Conservation (phyloP, 345 rosid genomes). For the Excoecaria cochinchinensis region DNA sequence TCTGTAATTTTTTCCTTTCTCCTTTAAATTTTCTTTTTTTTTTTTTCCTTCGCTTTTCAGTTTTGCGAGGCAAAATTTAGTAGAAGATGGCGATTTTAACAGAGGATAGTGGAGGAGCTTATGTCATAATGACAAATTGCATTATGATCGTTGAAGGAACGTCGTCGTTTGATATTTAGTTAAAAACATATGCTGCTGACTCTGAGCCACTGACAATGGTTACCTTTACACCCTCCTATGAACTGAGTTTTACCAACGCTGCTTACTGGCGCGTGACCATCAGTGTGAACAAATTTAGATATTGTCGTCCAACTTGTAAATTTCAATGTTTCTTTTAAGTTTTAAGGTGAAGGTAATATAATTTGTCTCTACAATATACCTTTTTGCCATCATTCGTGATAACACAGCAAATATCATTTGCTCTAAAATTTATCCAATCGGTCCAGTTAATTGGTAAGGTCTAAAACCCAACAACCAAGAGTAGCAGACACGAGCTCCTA, state of each 20-base stretch:
- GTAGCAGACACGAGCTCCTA: no score
- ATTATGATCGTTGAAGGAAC: not conserved
- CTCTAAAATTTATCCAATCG: no score
- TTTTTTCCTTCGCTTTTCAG: not conserved
- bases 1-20: not conserved
- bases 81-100: slow-evolving; percentile 21
- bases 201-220: slow-evolving; percentile 40
- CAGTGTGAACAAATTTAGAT: no score
- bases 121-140: not conserved
- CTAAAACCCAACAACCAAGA: no score
- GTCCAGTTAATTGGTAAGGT: no score
- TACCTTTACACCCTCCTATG: slow-evolving; percentile 33
- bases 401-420: no score
- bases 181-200: slow-evolving; percentile 6
- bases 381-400: no score
- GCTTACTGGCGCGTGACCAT: slow-evolving; percentile 24
- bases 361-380: no score
- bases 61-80: slow-evolving; percentile 22
- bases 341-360: no score
- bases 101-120: slow-evolving; percentile 6
- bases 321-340: no score
- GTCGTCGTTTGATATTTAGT: slow-evolving; percentile 30
- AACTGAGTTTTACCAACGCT: slow-evolving; percentile 21
- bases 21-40: not conserved
- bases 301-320: no score